Evolutionary conservation across 441 rosid species (phyloP), one percentile per base, ranked within the genome.

Genomic region (Populus hybrid): DNA sequence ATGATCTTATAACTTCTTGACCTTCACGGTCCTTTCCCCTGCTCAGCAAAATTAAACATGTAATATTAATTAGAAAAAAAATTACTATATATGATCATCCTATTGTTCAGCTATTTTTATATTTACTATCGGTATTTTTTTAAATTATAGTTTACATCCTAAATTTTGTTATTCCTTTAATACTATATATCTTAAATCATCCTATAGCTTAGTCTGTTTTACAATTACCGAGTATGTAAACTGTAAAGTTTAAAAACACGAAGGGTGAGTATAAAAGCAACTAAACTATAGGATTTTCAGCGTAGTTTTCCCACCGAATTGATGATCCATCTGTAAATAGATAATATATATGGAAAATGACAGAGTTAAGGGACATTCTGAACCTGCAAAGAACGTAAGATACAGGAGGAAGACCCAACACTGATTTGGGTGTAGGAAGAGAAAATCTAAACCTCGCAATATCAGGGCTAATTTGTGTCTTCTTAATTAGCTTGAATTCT

Each of bases 11-110:
- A 79, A 94, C 92, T 76, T 89, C 97, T 78, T 85, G 85, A 28
- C 91, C 95, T 83, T 85, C 88, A 76, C 84, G 76, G 82, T 94
- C 98, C 82, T 86, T 87, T 34, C 97, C 98, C 80, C 97, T 92
- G 79, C 70, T 28, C 64, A 64, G 19, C n/a, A 59, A 72, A 59
- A 76, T 35, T 10, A 9, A 38, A 38, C 42, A 3, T 38, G 42
- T 8, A 38, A 38, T 38, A 9, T 38, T 38, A 38, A 9, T 38
- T 10, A 38, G 9, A 34, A 34, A 34, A 34, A 32, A 34, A 34
- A 34, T 38, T 38, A 2, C 26, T 26, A 26, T 26, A 26, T 26
- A 26, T 26, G 26, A 38, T 2, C 11, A 38, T 38, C 40, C 10
- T 38, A 38, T 2, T 8, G 3, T 38, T 38, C 0, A 2, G 42